phyloP scores from a whole-genome alignment of 2,329 filamentous ascomycete species.

The Metarhizium anisopliae region DNA sequence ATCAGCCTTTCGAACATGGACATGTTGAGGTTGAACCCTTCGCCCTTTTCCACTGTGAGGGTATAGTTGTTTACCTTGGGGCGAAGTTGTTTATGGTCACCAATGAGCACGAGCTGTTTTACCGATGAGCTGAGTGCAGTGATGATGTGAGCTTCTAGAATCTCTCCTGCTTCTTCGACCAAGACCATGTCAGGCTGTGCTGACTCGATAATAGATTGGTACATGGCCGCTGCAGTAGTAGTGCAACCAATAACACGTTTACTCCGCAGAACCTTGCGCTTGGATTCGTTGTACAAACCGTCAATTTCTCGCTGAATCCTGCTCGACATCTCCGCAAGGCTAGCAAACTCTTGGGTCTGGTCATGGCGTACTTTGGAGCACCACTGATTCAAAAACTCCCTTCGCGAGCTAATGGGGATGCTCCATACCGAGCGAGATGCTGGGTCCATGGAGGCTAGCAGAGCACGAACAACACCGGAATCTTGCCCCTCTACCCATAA shows the following conservation, averaged over 20 bases:
- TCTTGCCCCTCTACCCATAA: constrained; percentile 10
- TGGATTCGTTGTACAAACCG: constrained; percentile 32
- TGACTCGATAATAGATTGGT: constrained; percentile 42
- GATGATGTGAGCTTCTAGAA: constrained; percentile 56
- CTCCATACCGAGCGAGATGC: not conserved
- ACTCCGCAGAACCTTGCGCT: constrained; percentile 33
- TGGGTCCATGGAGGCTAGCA: constrained; percentile 1
- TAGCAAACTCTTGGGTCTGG: constrained; percentile 30
- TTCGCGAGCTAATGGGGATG: constrained; percentile 20
- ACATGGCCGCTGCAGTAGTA: constrained; percentile 60
- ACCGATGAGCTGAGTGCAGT: constrained; percentile 46
- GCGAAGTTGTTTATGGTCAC: constrained; percentile 64
- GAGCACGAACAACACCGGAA: not conserved
- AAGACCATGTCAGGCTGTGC: constrained; percentile 51
- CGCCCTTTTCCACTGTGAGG: constrained; percentile 52
- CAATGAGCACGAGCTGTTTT: constrained; percentile 60
- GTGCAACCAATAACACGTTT: constrained; percentile 62
- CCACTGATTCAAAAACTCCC: constrained; percentile 32
- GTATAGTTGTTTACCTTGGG: constrained; percentile 56
- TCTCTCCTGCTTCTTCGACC: constrained; percentile 66
- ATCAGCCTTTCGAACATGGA: constrained; percentile 64
- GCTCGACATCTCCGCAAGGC: constrained; percentile 32
- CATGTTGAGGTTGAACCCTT: constrained; percentile 57
- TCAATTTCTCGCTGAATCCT: constrained; percentile 29
- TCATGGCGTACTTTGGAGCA: constrained; percentile 38